Base-by-base conservation (phyloP, 2,329 filamentous ascomycete genomes). In the Mycosphaerella sp. region DNA sequence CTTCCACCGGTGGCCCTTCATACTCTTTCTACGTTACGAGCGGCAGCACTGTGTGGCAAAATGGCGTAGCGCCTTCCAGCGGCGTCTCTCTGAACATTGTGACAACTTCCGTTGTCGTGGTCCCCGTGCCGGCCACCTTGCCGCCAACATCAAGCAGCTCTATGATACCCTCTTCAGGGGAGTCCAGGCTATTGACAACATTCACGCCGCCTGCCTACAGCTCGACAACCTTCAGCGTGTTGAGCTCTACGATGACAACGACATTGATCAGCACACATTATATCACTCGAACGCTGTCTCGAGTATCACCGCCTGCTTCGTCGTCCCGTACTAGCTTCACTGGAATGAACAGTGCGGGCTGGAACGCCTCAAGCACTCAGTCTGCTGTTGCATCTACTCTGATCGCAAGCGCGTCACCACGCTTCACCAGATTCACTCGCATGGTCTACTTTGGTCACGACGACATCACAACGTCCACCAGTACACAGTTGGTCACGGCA, bases 241-340 rank as follows among this genome's bases (percentile, higher is more conserved):
- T 54, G 16, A 59, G 53, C 39, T 51, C 59, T 1, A 57, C 53
- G 16, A 21, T 56, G 39, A 66, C 64, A 10, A 58, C 56, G 1
- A 66, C 64, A 5, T 47, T 58, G 27, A 63, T 57, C 13, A 64
- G 61, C 55, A 66, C 64, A 2, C 48, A 48, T 21, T 63, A 58
- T 48, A 55, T 36, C 12, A 66, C 64, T 5, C 52, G 59, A 10
- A 55, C 56, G 9, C 27, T 63, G 9, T 61, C 52, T 7, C 50
- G 48, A 16, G 57, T 55, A 18, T 48, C 53, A 13, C 48, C 59
- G 27, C 39, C 42, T 25, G 46, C 59, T 6, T 21, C 25, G 6
- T 42, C 45, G 25, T 49, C 45, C 18, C 45, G 39, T 35, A 36
- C 50, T 2, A 58, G 62, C 4, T 62, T 60, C 43, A 40, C 56